Evolutionary conservation across 495 filamentous ascomycete species (phyloP).

Genomic region (Xylaria nigripes): DNA sequence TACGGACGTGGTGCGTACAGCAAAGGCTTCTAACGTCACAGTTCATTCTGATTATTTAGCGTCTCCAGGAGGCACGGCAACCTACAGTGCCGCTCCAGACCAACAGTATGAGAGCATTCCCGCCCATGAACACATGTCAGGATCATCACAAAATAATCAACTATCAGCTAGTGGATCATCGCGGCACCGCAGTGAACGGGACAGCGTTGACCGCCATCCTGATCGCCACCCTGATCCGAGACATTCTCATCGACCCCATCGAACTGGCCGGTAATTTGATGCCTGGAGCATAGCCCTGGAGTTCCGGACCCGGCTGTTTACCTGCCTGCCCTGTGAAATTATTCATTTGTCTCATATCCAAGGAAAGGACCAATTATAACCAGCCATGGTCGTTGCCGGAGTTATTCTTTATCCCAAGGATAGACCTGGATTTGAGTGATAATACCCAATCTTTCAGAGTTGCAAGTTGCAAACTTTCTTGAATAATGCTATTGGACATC

Average conservation of each 20-base stretch:
- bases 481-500: constrained; percentile 24
- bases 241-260: constrained; percentile 23
- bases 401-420: constrained; percentile 31
- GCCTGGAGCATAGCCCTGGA: constrained; percentile 21
- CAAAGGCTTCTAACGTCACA: constrained; percentile 23
- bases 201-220: constrained; percentile 30
- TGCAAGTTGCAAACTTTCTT: constrained; percentile 41
- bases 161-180: constrained; percentile 26
- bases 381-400: constrained; percentile 19
- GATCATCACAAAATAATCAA: constrained; percentile 25
- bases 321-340: constrained; percentile 18
- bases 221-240: constrained; percentile 34
- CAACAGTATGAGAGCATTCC: constrained; percentile 29
- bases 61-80: constrained; percentile 40
- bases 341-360: constrained; percentile 25
- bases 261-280: constrained; percentile 22
- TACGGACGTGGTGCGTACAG: constrained; percentile 47
- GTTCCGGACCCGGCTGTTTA: constrained; percentile 16
- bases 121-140: constrained; percentile 22
- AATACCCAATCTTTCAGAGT: constrained; percentile 27
- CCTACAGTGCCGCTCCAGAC: constrained; percentile 31
- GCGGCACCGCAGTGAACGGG: constrained; percentile 30
- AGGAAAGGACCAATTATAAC: constrained; percentile 26
- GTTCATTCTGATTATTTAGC: constrained; percentile 44
- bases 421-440: constrained; percentile 32